Evolutionary conservation across 306 rosid species (phyloP).

Genomic region (Carpinus viminea): DNA sequence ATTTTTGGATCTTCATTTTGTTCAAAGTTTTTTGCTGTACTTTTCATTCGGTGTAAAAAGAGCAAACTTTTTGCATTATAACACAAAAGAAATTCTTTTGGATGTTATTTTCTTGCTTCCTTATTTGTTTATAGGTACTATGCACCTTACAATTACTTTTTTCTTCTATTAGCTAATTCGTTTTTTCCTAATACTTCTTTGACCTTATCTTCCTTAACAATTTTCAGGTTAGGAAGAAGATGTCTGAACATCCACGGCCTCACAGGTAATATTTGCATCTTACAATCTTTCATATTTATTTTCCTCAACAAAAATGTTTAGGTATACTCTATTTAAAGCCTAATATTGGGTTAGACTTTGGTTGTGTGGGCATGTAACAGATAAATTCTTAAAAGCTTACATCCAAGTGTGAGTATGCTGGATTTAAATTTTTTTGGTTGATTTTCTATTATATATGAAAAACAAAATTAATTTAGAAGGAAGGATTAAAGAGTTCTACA

Average conservation of each 20-base stretch:
- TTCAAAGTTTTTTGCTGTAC: neutral
- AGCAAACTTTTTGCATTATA: constrained; percentile 10
- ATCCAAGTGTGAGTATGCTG: neutral
- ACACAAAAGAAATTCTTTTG: neutral
- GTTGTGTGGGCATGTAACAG: neutral
- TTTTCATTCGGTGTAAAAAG: constrained; percentile 2
- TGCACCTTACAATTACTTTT: constrained; percentile 1
- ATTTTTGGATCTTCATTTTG: neutral
- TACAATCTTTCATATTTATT: neutral
- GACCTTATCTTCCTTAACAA: constrained; percentile 13
- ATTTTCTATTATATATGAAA: neutral
- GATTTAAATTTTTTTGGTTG: neutral
- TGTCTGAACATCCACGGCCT: constrained; percentile 62
- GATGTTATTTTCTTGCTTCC: constrained; percentile 11
- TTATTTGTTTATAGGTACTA: constrained; percentile 12
- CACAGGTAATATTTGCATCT: constrained; percentile 54
- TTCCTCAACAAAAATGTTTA: neutral
- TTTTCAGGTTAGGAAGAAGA: constrained; percentile 77
- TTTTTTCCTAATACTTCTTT: constrained; percentile 9
- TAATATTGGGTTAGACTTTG: constrained; percentile 1
- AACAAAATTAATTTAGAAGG: neutral
- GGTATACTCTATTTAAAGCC: neutral
- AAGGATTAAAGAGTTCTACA: neutral
- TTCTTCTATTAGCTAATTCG: constrained; percentile 3
- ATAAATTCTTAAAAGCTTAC: constrained; percentile 1